phyloP scores from a whole-genome alignment of 768 basidiomycete genomes.

The Amanita subjunquillea region DNA sequence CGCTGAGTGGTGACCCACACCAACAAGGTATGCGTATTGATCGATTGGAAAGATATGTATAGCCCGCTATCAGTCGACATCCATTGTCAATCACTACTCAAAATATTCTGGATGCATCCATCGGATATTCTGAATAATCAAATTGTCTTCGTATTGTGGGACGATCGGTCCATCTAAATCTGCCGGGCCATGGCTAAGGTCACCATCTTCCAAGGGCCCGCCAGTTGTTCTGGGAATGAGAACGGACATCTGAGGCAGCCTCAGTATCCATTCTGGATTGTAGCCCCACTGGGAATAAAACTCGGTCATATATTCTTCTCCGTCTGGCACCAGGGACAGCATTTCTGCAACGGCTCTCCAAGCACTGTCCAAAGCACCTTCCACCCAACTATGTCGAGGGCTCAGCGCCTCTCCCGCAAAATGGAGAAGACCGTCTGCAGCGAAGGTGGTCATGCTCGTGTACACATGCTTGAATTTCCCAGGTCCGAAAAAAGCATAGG shows the following conservation, averaged over 20 bases:
- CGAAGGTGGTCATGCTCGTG: constrained; percentile 12
- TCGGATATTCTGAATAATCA: not conserved
- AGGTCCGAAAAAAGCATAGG: constrained; percentile 24
- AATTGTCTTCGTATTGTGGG: not conserved
- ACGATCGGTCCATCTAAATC: not conserved
- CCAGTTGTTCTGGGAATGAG: not conserved
- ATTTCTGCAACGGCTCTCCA: constrained; percentile 12
- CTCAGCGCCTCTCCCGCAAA: constrained; percentile 27
- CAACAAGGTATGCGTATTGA: too few relatives aligned
- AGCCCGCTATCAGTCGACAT: too few relatives aligned
- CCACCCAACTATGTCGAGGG: constrained; percentile 20
- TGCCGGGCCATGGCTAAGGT: not conserved
- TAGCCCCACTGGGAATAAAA: not conserved
- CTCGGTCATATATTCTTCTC: not conserved
- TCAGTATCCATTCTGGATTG: not conserved
- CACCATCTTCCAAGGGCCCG: not conserved
- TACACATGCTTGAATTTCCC: constrained; percentile 21
- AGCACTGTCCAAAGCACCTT: constrained; percentile 12
- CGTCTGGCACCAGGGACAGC: constrained; percentile 2
- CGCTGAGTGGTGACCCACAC: too few relatives aligned
- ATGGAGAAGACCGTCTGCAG: constrained; percentile 14
- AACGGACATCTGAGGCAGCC: not conserved
- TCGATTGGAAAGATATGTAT: too few relatives aligned
- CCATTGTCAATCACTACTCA: not conserved
- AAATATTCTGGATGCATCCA: not conserved